Conservation (phyloP, 177 flowering plant species). For the Vitis hybrid region DNA sequence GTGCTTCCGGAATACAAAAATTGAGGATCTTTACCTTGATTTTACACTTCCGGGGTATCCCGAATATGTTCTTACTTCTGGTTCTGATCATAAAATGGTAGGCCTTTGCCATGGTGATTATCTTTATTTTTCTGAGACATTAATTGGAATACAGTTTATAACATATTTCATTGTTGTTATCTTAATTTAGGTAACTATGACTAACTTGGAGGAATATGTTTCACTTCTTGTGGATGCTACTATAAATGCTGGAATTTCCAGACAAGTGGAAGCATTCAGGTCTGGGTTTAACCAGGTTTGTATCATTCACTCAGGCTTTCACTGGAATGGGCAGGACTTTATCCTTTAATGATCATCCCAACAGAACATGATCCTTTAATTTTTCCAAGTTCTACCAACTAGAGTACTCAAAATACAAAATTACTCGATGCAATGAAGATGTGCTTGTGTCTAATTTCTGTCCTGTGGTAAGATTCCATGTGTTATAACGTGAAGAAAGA, state of each 20-base stretch:
- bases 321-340: background rate
- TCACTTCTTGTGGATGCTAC: constrained; percentile 76
- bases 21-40: constrained; percentile 90
- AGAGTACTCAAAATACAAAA: no score
- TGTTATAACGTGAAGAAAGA: no score
- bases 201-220: constrained; percentile 77
- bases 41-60: constrained; percentile 94
- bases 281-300: constrained; percentile 92
- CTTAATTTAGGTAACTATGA: constrained; percentile 53
- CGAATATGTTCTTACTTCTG: constrained; percentile 53
- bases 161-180: background rate
- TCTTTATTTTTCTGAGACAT: constrained; percentile 1
- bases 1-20: constrained; percentile 45
- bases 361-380: no score
- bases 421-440: no score
- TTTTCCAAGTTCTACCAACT: no score
- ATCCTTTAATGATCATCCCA: background rate
- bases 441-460: no score
- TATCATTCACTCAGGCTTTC: background rate
- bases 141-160: constrained; percentile 6
- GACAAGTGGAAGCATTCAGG: constrained; percentile 91
- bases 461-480: no score
- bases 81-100: constrained; percentile 51
- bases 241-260: constrained; percentile 57
- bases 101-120: background rate